These are phyloP conservation scores for Xerocomellus dryophilus DNA, from an alignment of 768 basidiomycete genomes.

Conservation along the genomic window DNA sequence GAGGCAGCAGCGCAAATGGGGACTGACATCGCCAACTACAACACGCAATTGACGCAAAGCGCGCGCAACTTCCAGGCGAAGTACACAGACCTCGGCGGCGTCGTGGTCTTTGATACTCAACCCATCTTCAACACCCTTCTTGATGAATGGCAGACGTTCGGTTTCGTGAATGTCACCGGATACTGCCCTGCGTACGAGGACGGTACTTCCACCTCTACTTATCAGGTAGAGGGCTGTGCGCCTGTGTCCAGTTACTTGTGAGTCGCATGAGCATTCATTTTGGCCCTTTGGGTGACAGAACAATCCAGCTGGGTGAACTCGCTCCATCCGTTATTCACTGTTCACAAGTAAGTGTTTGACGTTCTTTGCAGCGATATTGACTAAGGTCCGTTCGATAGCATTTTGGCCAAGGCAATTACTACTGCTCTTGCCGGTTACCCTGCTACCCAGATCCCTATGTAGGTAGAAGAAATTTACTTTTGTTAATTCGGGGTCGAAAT, in stretches of 20 bases:
- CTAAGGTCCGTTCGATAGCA: constrained; percentile 30
- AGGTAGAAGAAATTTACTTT: background rate
- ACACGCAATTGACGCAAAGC: constrained; percentile 41
- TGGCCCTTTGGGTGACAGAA: background rate
- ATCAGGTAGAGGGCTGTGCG: constrained; percentile 55
- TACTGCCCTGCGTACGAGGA: constrained; percentile 58
- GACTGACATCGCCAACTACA: constrained; percentile 46
- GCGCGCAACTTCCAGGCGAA: constrained; percentile 39
- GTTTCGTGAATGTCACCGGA: constrained; percentile 58
- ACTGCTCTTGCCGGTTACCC: constrained; percentile 40
- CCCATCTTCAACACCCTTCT: constrained; percentile 58
- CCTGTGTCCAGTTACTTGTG: constrained; percentile 67
- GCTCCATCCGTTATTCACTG: no score
- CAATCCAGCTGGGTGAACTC: constrained; percentile 41
- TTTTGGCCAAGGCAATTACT: constrained; percentile 50
- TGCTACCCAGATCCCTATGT: constrained; percentile 9
- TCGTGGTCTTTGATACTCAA: constrained; percentile 53
- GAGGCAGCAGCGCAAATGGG: constrained; percentile 28
- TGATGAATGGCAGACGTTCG: constrained; percentile 49
- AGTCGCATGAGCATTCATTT: constrained; percentile 23
- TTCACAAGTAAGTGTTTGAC: background rate
- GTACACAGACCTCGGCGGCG: constrained; percentile 43
- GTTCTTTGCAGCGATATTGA: background rate
- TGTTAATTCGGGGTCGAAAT: background rate
- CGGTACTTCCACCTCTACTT: constrained; percentile 50